Base-by-base conservation (phyloP, 768 basidiomycete genomes). In the Mycena vitilis region DNA sequence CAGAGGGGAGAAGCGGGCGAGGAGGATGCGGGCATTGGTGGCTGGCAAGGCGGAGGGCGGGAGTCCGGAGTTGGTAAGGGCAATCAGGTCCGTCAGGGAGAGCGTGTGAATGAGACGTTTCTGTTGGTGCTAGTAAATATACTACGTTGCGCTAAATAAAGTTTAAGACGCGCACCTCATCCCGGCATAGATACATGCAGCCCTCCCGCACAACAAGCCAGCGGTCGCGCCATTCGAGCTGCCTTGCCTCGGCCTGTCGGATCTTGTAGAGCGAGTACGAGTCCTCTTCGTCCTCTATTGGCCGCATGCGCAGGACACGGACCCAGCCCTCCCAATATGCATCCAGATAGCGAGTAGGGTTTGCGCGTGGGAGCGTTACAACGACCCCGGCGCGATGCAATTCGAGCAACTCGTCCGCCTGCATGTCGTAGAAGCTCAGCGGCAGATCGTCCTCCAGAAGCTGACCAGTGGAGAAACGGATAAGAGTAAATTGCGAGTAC, bases 381-480 rank as follows among this genome's bases (percentile, higher is more conserved):
- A 88, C 69, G 37, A 77, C 75, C 40, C 80, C 80, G 12, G 73
- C 64, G 9, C 83, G 81, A 65, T 94, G 91, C 20, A 94, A 76
- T 73, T 94, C 93, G 23, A 94, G 82, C 3, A 94, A 83, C 71
- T 94, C 93, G 69, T 88, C 81, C 0, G 89, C 85, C 9, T 81
- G 78, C 23, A 93, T 73, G 47, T 85, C 80, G 73, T 92, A 92
- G 85, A 88, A 90, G 0, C 84, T 78, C 1, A 85, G 74, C 12
- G 81, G 69, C 52, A 85, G 86, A 23, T 90, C 88, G 73, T 93
- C 91, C 73, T 94, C 89, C 37, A 94, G 84, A 16, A 91, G 78
- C 70, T 91, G 85, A 5, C 91, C 90, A 0, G 91, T 91, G 3
- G 91, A 87, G 73, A 89, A 93, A 1, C 89, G 85, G 20, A 92